Evolutionary conservation across 2,329 filamentous ascomycete genomes (phyloP).

Genomic region (Beauveria scarabaeidicola): DNA sequence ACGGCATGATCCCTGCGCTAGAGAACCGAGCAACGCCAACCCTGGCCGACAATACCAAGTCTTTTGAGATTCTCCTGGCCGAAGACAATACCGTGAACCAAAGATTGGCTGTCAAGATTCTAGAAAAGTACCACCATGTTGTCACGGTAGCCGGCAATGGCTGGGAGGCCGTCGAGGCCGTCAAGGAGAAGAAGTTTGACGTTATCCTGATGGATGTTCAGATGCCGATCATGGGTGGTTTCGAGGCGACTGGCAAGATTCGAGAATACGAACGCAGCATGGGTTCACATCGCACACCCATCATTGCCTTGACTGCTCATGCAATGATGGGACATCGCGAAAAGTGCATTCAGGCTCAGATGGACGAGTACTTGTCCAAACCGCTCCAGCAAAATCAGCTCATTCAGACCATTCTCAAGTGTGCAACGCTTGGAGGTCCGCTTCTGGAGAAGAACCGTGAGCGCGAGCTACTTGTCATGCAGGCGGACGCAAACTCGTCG

Average conservation of each 20-base stretch:
- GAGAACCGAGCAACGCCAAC: constrained; percentile 89
- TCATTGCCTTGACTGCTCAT: constrained; percentile 93
- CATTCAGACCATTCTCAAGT: constrained; percentile 96
- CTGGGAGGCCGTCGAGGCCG: constrained; percentile 82
- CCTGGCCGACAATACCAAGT: constrained; percentile 86
- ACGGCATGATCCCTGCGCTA: constrained; percentile 90
- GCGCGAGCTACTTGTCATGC: constrained; percentile 45
- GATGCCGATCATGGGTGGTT: constrained; percentile 99
- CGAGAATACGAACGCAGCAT: constrained; percentile 84
- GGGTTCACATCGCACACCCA: constrained; percentile 75
- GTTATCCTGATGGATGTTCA: constrained; percentile 99
- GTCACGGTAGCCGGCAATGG: constrained; percentile 94
- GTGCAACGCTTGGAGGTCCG: constrained; percentile 80
- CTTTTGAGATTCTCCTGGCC: constrained; percentile 88
- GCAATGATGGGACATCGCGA: constrained; percentile 98
- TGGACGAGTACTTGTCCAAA: constrained; percentile 98
- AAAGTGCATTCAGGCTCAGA: constrained; percentile 96
- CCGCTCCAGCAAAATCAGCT: constrained; percentile 94
- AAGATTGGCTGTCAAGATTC: constrained; percentile 87
- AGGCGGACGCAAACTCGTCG: constrained; percentile 38
- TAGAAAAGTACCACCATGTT: constrained; percentile 91
- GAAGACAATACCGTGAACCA: constrained; percentile 99
- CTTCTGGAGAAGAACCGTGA: constrained; percentile 69
- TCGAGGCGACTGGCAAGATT: constrained; percentile 95
- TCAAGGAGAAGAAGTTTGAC: constrained; percentile 88